phyloP scores from a whole-genome alignment of 1,284 basidiomycete genomes.

The Anthracocystis walkeri region DNA sequence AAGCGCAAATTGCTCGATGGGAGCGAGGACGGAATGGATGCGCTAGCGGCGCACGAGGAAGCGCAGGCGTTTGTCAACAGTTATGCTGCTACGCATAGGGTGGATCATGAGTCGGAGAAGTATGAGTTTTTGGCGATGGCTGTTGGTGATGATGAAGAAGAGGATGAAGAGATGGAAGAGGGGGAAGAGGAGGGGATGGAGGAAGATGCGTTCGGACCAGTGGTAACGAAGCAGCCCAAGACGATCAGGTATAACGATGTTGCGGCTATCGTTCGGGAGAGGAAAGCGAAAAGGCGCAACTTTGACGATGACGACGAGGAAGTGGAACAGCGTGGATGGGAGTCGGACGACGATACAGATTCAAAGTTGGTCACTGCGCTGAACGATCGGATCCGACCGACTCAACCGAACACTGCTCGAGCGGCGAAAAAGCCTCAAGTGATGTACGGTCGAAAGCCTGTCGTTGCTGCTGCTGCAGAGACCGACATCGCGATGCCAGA shows the following conservation, averaged over 20 bases:
- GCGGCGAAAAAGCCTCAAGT: conserved; percentile 4
- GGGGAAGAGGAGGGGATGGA: conserved; percentile 15
- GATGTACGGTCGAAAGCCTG: conserved; percentile 24
- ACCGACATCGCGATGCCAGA: conserved; percentile 21
- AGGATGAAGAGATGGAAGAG: conserved; percentile 14
- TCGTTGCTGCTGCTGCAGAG: background rate
- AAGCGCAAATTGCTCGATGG: conserved; percentile 56
- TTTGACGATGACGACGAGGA: conserved; percentile 32
- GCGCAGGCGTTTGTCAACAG: conserved; percentile 56
- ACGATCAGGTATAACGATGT: conserved; percentile 30
- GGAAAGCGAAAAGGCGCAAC: conserved; percentile 21
- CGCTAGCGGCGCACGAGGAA: conserved; percentile 53
- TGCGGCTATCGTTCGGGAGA: conserved; percentile 15
- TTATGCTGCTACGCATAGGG: conserved; percentile 54
- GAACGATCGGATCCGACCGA: conserved; percentile 14
- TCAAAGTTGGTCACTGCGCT: conserved; percentile 19
- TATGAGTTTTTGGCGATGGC: conserved; percentile 57
- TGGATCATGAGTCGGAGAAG: conserved; percentile 43
- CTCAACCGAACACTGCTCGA: background rate
- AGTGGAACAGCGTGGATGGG: background rate
- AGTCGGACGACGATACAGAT: conserved; percentile 18
- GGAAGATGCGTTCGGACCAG: conserved; percentile 34
- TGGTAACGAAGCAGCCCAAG: conserved; percentile 23
- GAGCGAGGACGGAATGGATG: conserved; percentile 60
- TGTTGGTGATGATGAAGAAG: conserved; percentile 19